phyloP scores from a whole-genome alignment of 139 green algal species.

The Yamagishiella unicocca region DNA sequence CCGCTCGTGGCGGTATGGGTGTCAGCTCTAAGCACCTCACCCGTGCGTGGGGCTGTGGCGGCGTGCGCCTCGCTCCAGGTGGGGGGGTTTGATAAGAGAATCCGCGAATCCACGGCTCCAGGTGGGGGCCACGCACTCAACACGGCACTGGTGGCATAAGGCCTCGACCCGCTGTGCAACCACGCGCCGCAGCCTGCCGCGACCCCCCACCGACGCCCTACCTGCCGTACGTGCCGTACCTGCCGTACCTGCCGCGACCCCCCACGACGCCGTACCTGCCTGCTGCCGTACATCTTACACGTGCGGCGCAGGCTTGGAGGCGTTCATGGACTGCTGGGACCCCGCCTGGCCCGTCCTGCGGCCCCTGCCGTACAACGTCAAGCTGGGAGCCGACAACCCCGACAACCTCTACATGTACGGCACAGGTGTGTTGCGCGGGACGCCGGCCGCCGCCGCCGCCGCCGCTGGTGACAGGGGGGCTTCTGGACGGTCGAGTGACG shows the following conservation, averaged over 20 bases:
- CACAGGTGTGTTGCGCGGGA: constrained; percentile 44
- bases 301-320: constrained; percentile 22
- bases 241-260: not conserved
- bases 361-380: constrained; percentile 55
- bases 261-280: not conserved
- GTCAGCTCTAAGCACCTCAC: no score
- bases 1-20: no score
- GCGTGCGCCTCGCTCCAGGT: no score
- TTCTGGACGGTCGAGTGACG: no score
- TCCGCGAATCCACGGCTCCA: no score
- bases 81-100: no score
- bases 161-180: not conserved
- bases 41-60: no score
- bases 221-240: no score
- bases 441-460: no score
- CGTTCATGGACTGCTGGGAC: constrained; percentile 45
- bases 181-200: not conserved
- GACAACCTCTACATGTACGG: constrained; percentile 56
- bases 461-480: no score
- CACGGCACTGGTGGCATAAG: not conserved
- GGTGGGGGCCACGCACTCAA: not conserved
- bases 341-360: constrained; percentile 42
- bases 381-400: constrained; percentile 52
- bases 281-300: not conserved
- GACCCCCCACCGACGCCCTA: not conserved